phyloP scores from a whole-genome alignment of 768 basidiomycete species.

The Naganishia vishniacii region DNA sequence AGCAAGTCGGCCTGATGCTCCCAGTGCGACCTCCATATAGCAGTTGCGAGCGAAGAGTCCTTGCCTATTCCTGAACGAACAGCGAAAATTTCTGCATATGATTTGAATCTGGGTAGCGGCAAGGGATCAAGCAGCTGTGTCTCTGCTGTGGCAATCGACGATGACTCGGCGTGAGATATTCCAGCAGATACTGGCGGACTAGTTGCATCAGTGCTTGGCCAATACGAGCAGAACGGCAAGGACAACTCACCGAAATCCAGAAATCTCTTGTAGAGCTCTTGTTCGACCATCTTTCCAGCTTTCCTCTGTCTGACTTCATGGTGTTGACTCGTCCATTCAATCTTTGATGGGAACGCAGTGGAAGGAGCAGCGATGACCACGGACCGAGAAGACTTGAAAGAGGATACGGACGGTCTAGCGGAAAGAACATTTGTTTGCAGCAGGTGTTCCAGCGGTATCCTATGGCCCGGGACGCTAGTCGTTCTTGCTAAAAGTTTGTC shows the following conservation, averaged over 20 bases:
- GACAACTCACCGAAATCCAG: conserved; percentile 3
- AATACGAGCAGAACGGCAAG: too few species aligned
- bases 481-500: background rate
- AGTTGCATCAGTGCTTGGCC: too few species aligned
- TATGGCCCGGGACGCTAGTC: background rate
- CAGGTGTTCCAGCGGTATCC: conserved; percentile 8
- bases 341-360: background rate
- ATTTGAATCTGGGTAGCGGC: background rate
- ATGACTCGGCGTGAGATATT: background rate
- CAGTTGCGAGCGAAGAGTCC: conserved; percentile 9
- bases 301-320: conserved; percentile 1
- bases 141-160: background rate
- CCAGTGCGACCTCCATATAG: conserved; percentile 15
- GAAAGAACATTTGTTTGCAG: conserved; percentile 8
- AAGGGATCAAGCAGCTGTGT: background rate
- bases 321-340: background rate
- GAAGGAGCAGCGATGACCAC: too few species aligned
- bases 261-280: conserved; percentile 13
- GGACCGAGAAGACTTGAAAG: background rate
- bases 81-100: conserved; percentile 8
- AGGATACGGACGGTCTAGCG: background rate
- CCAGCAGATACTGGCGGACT: background rate
- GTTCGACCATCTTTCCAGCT: conserved; percentile 1
- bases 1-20: background rate
- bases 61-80: conserved; percentile 4